A percentile compares a stretch with the other conserved stretches of the same genome.
phyloP scores from a whole-genome alignment of 2,329 filamentous ascomycete species.

The Dactylellina leptospora region DNA sequence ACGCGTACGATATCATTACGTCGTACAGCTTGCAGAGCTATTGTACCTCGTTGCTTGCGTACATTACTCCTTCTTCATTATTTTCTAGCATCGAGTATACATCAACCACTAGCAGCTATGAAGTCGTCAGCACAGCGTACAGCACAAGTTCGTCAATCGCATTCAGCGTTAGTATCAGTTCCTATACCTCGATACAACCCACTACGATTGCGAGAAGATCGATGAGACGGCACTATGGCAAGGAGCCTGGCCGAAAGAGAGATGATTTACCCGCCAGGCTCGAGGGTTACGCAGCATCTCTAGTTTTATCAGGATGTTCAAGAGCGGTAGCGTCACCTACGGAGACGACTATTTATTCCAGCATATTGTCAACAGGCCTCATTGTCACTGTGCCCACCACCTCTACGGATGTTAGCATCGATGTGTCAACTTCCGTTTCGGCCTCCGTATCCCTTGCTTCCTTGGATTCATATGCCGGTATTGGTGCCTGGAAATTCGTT shows the following conservation, averaged over 20 bases:
- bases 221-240: background rate
- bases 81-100: background rate
- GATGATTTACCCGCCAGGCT: background rate
- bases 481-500: background rate
- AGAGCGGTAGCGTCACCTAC: background rate
- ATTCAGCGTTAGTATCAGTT: background rate
- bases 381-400: background rate
- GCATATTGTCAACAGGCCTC: background rate
- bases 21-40: constrained; percentile 7
- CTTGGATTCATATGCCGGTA: background rate
- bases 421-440: background rate
- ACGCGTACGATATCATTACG: constrained; percentile 7
- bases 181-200: background rate
- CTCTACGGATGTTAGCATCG: background rate
- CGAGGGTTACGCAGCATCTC: background rate
- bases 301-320: background rate
- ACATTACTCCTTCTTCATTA: background rate
- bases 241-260: background rate
- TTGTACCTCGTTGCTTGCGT: constrained; percentile 6
- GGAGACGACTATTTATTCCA: background rate
- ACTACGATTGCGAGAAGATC: background rate
- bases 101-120: background rate
- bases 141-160: background rate
- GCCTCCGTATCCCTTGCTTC: background rate
- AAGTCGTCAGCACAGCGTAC: background rate